Conservation (phyloP, 768 basidiomycete species). For the Kwoniella heveanensis region DNA sequence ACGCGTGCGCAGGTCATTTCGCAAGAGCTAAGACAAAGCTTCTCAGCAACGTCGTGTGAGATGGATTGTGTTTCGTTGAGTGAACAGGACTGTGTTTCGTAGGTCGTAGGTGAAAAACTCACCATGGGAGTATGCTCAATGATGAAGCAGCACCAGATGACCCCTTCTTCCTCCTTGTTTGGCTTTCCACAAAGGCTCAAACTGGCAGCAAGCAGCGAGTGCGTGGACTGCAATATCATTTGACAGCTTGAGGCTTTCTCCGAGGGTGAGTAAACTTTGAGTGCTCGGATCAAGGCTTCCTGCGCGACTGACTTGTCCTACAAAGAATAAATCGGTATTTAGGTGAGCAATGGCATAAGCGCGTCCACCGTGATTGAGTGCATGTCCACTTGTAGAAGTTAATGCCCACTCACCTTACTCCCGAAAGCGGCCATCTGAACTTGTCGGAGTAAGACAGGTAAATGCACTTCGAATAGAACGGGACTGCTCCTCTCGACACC, state of each 20-base stretch:
- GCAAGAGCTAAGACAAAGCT: conserved; percentile 24
- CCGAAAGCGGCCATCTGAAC: conserved; percentile 40
- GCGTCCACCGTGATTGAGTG: no score
- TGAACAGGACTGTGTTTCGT: no score
- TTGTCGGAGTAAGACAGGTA: conserved; percentile 36
- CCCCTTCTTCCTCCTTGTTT: conserved; percentile 19
- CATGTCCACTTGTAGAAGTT: no score
- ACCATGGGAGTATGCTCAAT: conserved; percentile 47
- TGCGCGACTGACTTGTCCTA: conserved; percentile 33
- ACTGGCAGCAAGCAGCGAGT: conserved; percentile 36
- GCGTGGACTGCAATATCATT: conserved; percentile 35
- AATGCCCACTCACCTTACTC: conserved; percentile 25
- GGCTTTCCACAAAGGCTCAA: conserved; percentile 26
- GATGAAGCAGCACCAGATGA: conserved; percentile 43
- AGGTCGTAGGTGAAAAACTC: no score
- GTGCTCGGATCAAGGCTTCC: conserved; percentile 33
- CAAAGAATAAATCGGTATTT: background rate
- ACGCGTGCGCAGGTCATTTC: conserved; percentile 30
- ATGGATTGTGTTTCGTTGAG: no score
- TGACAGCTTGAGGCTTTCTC: conserved; percentile 29
- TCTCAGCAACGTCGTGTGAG: no score
- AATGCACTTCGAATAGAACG: conserved; percentile 32
- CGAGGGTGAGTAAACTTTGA: conserved; percentile 34
- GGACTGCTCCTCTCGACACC: conserved; percentile 34
- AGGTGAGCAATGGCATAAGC: background rate